These are phyloP conservation scores for Circinella umbellata DNA, from an alignment of 371 early-diverging fungal genomes.

Conservation along the genomic window DNA sequence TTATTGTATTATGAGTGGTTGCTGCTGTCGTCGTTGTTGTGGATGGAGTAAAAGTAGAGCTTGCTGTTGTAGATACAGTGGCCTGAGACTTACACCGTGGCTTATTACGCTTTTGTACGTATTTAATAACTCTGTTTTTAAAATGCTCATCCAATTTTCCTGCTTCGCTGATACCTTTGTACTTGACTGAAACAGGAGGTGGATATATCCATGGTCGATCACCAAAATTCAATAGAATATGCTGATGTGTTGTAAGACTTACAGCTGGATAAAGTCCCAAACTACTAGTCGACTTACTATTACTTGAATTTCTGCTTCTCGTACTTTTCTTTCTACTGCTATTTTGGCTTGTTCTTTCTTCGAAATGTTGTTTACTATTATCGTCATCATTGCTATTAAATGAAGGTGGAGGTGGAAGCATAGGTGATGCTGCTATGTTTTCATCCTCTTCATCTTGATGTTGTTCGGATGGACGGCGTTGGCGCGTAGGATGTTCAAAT, in stretches of 20 bases:
- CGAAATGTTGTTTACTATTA: not conserved
- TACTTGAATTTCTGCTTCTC: not conserved
- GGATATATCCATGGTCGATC: conserved; percentile 54
- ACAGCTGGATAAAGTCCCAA: conserved; percentile 52
- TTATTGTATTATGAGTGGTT: not conserved
- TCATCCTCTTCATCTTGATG: conserved; percentile 10
- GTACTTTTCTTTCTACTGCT: not conserved
- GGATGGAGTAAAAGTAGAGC: not conserved
- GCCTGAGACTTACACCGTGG: conserved; percentile 17
- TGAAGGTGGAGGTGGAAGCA: conserved; percentile 1
- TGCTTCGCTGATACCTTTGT: conserved; percentile 38
- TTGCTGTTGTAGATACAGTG: conserved; percentile 17
- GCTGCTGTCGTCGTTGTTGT: not conserved
- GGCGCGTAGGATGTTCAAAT: conserved; percentile 41
- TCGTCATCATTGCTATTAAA: not conserved
- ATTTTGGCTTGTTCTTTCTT: not conserved
- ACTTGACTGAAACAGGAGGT: conserved; percentile 35
- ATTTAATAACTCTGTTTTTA: conserved; percentile 27
- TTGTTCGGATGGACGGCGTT: not conserved
- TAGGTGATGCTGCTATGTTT: conserved; percentile 1
- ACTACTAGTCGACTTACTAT: not conserved
- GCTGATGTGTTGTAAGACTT: conserved; percentile 51
- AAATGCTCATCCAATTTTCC: conserved; percentile 28
- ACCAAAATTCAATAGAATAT: conserved; percentile 49
- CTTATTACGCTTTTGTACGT: conserved; percentile 21